phyloP scores from a whole-genome alignment of 768 basidiomycete genomes.

The Suillus spraguei region DNA sequence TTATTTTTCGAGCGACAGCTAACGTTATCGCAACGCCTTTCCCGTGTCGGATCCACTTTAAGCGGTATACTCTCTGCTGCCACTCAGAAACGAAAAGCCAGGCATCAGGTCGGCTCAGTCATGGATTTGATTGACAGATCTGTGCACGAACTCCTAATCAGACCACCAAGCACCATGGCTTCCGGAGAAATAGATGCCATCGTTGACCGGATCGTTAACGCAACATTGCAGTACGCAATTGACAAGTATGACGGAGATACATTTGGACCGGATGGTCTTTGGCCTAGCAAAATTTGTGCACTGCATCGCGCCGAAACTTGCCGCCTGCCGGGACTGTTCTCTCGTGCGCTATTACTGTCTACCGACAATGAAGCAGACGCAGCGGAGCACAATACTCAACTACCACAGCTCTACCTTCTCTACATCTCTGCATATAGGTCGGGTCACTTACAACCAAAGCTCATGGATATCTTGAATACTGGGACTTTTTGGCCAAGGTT shows the following conservation, averaged over 20 bases:
- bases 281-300: slow-evolving; percentile 60
- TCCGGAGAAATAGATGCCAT: slow-evolving; percentile 67
- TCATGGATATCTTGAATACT: slow-evolving; percentile 61
- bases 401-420: slow-evolving; percentile 40
- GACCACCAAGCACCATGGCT: slow-evolving; percentile 46
- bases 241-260: slow-evolving; percentile 53
- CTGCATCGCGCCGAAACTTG: slow-evolving; percentile 63
- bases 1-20: slow-evolving; percentile 70
- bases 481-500: slow-evolving; percentile 69
- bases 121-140: slow-evolving; percentile 78
- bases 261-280: slow-evolving; percentile 43
- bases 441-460: slow-evolving; percentile 57
- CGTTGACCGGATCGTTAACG: slow-evolving; percentile 70
- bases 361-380: neutral
- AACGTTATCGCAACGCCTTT: slow-evolving; percentile 63
- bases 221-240: slow-evolving; percentile 78
- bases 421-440: slow-evolving; percentile 67
- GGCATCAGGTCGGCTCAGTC: slow-evolving; percentile 63
- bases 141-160: slow-evolving; percentile 60
- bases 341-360: slow-evolving; percentile 40
- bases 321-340: slow-evolving; percentile 54
- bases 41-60: slow-evolving; percentile 61
- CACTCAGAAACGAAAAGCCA: slow-evolving; percentile 49
- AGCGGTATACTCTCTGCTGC: slow-evolving; percentile 53
- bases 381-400: slow-evolving; percentile 19